Conservation (phyloP, 116 monocot genomes). For the Cymodocea nodosa region DNA sequence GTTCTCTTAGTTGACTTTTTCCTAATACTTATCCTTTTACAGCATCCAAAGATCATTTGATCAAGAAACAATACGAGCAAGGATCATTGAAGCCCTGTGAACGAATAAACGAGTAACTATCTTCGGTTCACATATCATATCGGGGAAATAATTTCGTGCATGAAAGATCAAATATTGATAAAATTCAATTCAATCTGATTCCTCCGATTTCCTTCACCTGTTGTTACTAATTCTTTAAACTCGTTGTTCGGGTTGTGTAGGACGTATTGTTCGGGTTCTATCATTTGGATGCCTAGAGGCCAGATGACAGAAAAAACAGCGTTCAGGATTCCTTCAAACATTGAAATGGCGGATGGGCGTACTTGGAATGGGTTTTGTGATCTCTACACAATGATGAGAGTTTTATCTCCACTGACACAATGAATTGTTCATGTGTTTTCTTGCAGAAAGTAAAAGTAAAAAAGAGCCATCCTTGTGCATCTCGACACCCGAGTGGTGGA, state of each 20-base stretch:
- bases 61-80: slow-evolving; percentile 29
- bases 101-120: too few relatives aligned
- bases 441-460: too few relatives aligned
- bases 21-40: not conserved
- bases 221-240: not conserved
- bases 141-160: not conserved
- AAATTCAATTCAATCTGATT: not conserved
- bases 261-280: not conserved
- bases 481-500: too few relatives aligned
- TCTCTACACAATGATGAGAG: too few relatives aligned
- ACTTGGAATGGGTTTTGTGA: too few relatives aligned
- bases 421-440: too few relatives aligned
- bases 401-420: too few relatives aligned
- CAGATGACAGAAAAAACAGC: too few relatives aligned
- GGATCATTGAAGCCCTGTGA: slow-evolving; percentile 34
- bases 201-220: not conserved
- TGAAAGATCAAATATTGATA: not conserved
- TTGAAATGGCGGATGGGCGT: too few relatives aligned
- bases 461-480: too few relatives aligned
- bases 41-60: slow-evolving; percentile 38
- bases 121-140: too few relatives aligned
- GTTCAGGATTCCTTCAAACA: too few relatives aligned
- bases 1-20: not conserved
- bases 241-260: not conserved
- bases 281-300: not conserved